Evolutionary conservation across 2,329 filamentous ascomycete genomes (phyloP).

Genomic region (Chaetomiaceae sp.): DNA sequence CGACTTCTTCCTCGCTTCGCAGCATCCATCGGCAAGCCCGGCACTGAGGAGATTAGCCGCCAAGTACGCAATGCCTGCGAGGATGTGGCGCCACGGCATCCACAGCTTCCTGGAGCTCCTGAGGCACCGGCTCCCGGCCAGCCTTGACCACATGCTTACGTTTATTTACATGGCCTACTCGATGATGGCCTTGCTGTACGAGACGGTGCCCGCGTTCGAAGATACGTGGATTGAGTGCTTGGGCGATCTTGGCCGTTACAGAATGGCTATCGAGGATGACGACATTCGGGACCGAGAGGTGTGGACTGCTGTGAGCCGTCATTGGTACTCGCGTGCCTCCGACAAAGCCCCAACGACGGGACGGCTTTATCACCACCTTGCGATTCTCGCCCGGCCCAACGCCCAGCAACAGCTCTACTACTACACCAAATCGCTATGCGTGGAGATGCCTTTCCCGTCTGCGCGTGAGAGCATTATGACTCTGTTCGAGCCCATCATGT

Average conservation of each 20-base stretch:
- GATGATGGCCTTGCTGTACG: conserved; percentile 81
- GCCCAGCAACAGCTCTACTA: conserved; percentile 65
- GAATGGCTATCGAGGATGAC: conserved; percentile 87
- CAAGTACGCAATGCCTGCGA: conserved; percentile 84
- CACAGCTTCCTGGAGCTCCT: conserved; percentile 77
- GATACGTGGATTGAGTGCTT: conserved; percentile 94
- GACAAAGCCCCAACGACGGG: conserved; percentile 71
- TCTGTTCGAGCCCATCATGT: conserved; percentile 55
- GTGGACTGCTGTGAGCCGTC: conserved; percentile 72
- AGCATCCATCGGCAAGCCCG: conserved; percentile 71
- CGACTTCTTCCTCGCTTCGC: conserved; percentile 79
- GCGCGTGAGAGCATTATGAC: conserved; percentile 65
- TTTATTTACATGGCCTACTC: conserved; percentile 88
- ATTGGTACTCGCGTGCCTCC: conserved; percentile 81
- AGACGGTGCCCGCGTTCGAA: conserved; percentile 75
- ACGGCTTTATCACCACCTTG: conserved; percentile 80
- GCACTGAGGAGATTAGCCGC: conserved; percentile 62
- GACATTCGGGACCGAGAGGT: conserved; percentile 68
- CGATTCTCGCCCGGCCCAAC: conserved; percentile 67
- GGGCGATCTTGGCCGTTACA: conserved; percentile 72
- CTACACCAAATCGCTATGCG: conserved; percentile 65
- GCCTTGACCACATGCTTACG: conserved; percentile 80
- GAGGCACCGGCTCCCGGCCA: conserved; percentile 65
- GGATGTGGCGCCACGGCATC: conserved; percentile 93
- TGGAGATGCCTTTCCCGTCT: conserved; percentile 59